Evolutionary conservation across 108 stramenopile species (phyloP).

Genomic region (Epithemia pelagica): DNA sequence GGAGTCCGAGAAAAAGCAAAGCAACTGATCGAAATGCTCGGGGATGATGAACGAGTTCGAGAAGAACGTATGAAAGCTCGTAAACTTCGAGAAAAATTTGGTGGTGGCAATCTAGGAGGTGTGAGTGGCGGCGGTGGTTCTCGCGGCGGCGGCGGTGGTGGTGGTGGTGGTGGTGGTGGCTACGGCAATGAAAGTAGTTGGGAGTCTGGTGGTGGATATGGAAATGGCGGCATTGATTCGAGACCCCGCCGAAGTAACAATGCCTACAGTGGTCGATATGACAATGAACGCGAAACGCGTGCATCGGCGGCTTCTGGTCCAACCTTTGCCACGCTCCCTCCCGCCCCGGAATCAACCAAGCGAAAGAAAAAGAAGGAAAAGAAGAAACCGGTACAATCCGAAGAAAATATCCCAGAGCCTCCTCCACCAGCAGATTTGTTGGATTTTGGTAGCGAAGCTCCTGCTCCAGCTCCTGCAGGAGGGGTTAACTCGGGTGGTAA

Average conservation of each 20-base stretch:
- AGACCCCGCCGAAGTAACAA: constrained; percentile 12
- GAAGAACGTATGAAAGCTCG: constrained; percentile 88
- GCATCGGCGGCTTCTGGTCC: constrained; percentile 26
- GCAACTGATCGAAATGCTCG: constrained; percentile 83
- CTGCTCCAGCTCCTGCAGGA: constrained; percentile 24
- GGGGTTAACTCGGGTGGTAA: constrained; percentile 20
- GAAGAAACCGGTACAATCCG: constrained; percentile 32
- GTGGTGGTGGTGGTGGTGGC: constrained; percentile 41
- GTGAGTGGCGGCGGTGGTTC: constrained; percentile 28
- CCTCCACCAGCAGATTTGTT: constrained; percentile 62
- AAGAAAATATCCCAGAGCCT: constrained; percentile 24
- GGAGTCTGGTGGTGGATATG: constrained; percentile 57
- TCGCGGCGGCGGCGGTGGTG: constrained; percentile 52
- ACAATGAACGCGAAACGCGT: constrained; percentile 8
- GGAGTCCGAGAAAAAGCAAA: constrained; percentile 92
- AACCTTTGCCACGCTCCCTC: constrained; percentile 64
- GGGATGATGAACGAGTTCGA: constrained; percentile 87
- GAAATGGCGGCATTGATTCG: constrained; percentile 69
- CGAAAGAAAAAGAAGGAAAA: constrained; percentile 75
- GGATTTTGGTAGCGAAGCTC: constrained; percentile 39
- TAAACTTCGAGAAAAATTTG: constrained; percentile 79
- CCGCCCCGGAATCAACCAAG: constrained; percentile 36
- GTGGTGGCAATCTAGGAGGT: constrained; percentile 31
- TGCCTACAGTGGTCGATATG: not conserved
- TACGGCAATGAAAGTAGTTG: constrained; percentile 54